Evolutionary conservation across 768 basidiomycete species (phyloP), one percentile per base, ranked within the genome.

Genomic region (Nidula microcarpa): DNA sequence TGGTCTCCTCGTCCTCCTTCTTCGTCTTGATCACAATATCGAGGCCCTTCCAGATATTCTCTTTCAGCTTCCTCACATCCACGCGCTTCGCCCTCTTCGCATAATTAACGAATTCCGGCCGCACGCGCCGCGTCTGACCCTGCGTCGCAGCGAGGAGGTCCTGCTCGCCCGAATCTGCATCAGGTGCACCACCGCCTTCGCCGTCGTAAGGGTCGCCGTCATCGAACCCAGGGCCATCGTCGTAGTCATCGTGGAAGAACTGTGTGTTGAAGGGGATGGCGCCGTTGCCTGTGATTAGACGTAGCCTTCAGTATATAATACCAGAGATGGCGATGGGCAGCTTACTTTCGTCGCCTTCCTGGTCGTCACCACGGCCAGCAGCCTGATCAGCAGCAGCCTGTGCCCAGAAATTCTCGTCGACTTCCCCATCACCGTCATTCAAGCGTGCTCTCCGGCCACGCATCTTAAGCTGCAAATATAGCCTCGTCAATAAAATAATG

Each of bases 341-440:
- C 82, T 67, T 58, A 89, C 89, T 79, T 45, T 85, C 87, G 49
- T 91, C 87, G 18, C 68, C 74, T 44, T 81, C 82, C 9, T 79
- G 77, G 10, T 56, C 64, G 30, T 68, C 63, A 5, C 60, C 65
- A 52, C 79, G 79, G 5, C 67, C 74, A 16, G 67, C 87, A 11
- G 85, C 86, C 67, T 91, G 86, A 49, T 90, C 84, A 0, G 91
- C 92, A 8, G 94, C 94, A 4, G 92, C 93, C 61, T 93, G 89
- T 0, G 94, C 95, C 97, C 97, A 98, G 75, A 94, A 98, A 56
- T 90, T 85, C 70, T 95, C 94, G 64, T 98, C 96, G 30, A 96
- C 86, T 68, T 97, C 94, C 57, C 94, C 87, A 32, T 79, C 82
- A 32, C 79, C 76, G 52, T 83, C 78, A 53, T 85, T 82, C 59